These are phyloP conservation scores for Antarctomyces pellizariae DNA, from an alignment of 495 filamentous ascomycete species.

Conservation along the genomic window DNA sequence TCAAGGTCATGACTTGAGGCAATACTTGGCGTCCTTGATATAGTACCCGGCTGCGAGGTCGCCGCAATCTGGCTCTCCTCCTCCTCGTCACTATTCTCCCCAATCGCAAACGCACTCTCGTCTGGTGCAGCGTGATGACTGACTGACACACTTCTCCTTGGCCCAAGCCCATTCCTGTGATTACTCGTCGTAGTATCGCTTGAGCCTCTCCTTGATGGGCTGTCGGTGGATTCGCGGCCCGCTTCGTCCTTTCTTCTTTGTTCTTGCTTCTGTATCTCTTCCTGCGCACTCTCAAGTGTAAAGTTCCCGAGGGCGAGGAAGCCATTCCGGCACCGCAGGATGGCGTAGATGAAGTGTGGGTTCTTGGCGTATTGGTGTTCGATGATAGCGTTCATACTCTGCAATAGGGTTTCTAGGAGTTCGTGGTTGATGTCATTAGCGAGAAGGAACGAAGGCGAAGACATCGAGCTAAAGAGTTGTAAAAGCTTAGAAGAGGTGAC, in stretches of 20 bases:
- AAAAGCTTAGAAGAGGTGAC: slow-evolving; percentile 59
- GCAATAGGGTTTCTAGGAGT: slow-evolving; percentile 60
- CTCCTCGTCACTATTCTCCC: slow-evolving; percentile 71
- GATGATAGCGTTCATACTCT: slow-evolving; percentile 76
- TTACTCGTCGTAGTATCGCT: slow-evolving; percentile 54
- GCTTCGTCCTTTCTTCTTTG: slow-evolving; percentile 47
- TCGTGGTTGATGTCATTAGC: slow-evolving; percentile 84
- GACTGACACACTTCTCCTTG: slow-evolving; percentile 36
- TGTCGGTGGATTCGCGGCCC: slow-evolving; percentile 20
- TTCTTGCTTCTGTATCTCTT: slow-evolving; percentile 69
- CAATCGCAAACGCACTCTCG: slow-evolving; percentile 69
- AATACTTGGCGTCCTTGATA: slow-evolving; percentile 47
- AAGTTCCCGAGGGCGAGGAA: slow-evolving; percentile 82
- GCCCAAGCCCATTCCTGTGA: too few species aligned
- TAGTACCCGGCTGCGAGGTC: slow-evolving; percentile 44
- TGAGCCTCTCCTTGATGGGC: slow-evolving; percentile 31
- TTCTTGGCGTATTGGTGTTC: slow-evolving; percentile 84
- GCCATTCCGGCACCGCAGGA: slow-evolving; percentile 55
- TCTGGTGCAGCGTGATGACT: slow-evolving; percentile 51
- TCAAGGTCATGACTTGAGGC: slow-evolving; percentile 41
- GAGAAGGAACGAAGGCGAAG: slow-evolving; percentile 79
- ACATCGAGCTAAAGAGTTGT: slow-evolving; percentile 84
- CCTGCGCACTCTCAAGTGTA: slow-evolving; percentile 83
- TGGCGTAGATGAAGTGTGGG: slow-evolving; percentile 53
- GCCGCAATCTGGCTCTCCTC: too few species aligned